These are phyloP conservation scores for Aphanomyces astaci DNA, from an alignment of 352 stramenopile genomes.

Conservation along the genomic window DNA sequence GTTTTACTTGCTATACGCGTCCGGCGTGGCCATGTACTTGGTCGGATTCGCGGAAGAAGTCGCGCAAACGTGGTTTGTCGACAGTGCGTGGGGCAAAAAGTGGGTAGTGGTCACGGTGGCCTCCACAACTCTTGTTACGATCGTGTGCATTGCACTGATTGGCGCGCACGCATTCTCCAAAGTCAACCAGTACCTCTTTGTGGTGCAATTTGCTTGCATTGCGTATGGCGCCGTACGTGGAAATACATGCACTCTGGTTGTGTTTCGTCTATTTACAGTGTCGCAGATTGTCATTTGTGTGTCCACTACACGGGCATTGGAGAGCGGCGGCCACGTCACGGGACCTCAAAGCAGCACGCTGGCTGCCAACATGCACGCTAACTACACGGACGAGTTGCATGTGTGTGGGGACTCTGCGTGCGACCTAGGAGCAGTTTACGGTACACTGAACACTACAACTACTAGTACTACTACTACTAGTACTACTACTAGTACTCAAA, in stretches of 20 bases:
- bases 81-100: conserved; percentile 34
- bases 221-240: conserved; percentile 39
- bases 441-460: too few relatives aligned
- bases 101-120: conserved; percentile 46
- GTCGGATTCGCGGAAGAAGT: conserved; percentile 70
- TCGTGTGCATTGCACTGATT: conserved; percentile 51
- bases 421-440: conserved; percentile 41
- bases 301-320: conserved; percentile 30
- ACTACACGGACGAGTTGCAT: conserved; percentile 34
- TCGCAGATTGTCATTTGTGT: conserved; percentile 34
- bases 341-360: conserved; percentile 39
- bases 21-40: conserved; percentile 68
- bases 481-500: too few relatives aligned
- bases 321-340: conserved; percentile 43
- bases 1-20: conserved; percentile 82
- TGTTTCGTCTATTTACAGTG: not conserved
- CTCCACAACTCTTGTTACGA: conserved; percentile 32
- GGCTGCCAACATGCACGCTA: conserved; percentile 36
- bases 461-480: too few relatives aligned
- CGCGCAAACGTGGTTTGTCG: conserved; percentile 43
- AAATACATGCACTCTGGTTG: too few relatives aligned
- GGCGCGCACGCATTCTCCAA: conserved; percentile 60
- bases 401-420: conserved; percentile 36
- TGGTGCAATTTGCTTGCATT: conserved; percentile 59
- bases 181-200: conserved; percentile 70